Base-by-base conservation (phyloP, 306 rosid genomes). In the Pueraria montana region DNA sequence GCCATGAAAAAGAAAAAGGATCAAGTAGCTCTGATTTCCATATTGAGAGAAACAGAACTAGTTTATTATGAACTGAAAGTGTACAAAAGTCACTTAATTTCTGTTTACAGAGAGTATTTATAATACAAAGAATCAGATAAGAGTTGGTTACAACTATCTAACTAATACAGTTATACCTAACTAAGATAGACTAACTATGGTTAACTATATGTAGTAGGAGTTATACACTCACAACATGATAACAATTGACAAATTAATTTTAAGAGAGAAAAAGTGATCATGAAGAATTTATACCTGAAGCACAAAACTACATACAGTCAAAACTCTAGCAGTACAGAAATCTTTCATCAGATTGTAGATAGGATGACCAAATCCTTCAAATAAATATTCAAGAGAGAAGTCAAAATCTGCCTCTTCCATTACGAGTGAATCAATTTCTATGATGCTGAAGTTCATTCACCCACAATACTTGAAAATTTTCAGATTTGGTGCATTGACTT, bases 221-320 rank as follows among this genome's bases (percentile, higher is more conserved):
- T n/a, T n/a, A n/a, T n/a, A n/a, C n/a, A n/a, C n/a, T n/a, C n/a
- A n/a, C n/a, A n/a, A n/a, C n/a, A 30, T 30, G 34, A 30, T 30
- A 30, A 30, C 14, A 55, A 20, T 55, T 55, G 8, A 55, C 64
- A 21, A 20, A 23, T 20, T 23, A 20, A 56, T 56, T 56, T 2
- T 30, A 30, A 30, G 24, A 52, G 64, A 56, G 64, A 21, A 18
- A 52, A 52, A 2, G 46, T n/a, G 53, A 65, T n/a, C n/a, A n/a
- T 3, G 30, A 24, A 38, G 52, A 26, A 16, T 74, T 11, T 27
- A 64, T 64, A 85, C 85, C 80, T 77, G 77, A 65, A 85, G 88
- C 7, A 82, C 67, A 71, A 53, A 77, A 42, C 74, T 85, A 0
- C 86, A 85, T 3, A 82, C 61, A 24, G 72, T 43, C 18, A 85